phyloP scores from a whole-genome alignment of 495 filamentous ascomycete species.

The Penicillium goetzii region DNA sequence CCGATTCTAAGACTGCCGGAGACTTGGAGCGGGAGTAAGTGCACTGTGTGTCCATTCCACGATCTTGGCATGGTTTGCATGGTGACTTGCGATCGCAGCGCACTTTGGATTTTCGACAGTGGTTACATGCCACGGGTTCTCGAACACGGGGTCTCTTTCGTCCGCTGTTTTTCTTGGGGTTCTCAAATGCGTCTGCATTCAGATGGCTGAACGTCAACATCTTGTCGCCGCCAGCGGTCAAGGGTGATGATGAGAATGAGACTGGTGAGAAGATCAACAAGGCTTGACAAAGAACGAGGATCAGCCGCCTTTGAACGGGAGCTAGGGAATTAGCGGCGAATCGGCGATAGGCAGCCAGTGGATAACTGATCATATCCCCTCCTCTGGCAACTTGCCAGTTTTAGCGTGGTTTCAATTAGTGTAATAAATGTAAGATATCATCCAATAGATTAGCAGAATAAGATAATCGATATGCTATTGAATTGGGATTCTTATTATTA shows the following conservation, averaged over 20 bases:
- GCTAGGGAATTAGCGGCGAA: too few species aligned
- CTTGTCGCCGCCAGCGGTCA: not conserved
- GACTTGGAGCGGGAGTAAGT: not conserved
- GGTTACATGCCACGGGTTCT: not conserved
- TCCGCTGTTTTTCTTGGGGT: slow-evolving; percentile 1
- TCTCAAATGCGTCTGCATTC: slow-evolving; percentile 1
- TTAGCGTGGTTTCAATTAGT: too few species aligned
- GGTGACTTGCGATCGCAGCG: slow-evolving; percentile 3
- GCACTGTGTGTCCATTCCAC: not conserved
- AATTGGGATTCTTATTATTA: too few species aligned
- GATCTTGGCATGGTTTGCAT: slow-evolving; percentile 1
- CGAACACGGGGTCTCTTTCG: not conserved
- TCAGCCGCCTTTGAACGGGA: too few species aligned
- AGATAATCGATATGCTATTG: too few species aligned
- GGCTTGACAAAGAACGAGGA: too few species aligned
- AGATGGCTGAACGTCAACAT: slow-evolving; percentile 5
- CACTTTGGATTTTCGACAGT: slow-evolving; percentile 1
- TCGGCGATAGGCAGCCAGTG: too few species aligned
- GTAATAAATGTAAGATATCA: too few species aligned
- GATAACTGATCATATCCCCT: too few species aligned
- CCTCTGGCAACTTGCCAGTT: too few species aligned
- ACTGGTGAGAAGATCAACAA: not conserved
- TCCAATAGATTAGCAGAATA: too few species aligned
- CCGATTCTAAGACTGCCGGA: not conserved
- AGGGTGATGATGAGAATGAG: not conserved